Evolutionary conservation across 192 early-diverging fungal genomes (phyloP).

Genomic region (Backusella westeae): DNA sequence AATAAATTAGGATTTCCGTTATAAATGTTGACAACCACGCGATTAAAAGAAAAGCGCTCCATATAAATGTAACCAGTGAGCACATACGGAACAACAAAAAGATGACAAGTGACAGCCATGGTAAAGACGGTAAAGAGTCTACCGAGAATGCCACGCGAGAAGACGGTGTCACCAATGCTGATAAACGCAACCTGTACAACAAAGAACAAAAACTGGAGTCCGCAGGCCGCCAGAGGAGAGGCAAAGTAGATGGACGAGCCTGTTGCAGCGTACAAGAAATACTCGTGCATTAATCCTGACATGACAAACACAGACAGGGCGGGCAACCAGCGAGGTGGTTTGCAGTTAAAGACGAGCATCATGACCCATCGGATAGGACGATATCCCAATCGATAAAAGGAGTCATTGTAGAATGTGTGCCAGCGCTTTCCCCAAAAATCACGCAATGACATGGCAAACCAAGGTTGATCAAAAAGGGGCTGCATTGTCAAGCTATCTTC

Average conservation of each 20-base stretch:
- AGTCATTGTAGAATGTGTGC: constrained; percentile 19
- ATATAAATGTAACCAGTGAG: constrained; percentile 13
- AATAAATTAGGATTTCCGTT: neutral
- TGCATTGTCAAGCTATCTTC: constrained; percentile 11
- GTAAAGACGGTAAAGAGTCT: neutral
- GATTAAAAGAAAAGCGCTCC: constrained; percentile 12
- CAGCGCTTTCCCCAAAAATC: constrained; percentile 20
- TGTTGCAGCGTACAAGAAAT: constrained; percentile 9
- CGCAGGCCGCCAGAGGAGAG: neutral
- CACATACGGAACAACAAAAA: constrained; percentile 21
- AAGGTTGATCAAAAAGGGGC: constrained; percentile 14
- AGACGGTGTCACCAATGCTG: constrained; percentile 4
- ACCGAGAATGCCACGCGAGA: neutral
- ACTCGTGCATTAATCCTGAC: constrained; percentile 16
- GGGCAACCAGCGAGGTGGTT: constrained; percentile 4
- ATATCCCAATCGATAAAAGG: constrained; percentile 17
- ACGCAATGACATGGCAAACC: neutral
- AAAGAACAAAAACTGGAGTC: constrained; percentile 13
- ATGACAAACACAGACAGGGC: constrained; percentile 15
- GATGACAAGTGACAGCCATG: constrained; percentile 8
- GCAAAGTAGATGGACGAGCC: constrained; percentile 4
- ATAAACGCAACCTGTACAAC: neutral
- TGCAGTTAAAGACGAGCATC: neutral
- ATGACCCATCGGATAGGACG: neutral
- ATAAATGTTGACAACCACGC: neutral